Percentiles rank a stretch among this genome's conserved stretches.
phyloP scores from a whole-genome alignment of 2,329 filamentous ascomycete species.

The Cylindrodendrum hubeiense region DNA sequence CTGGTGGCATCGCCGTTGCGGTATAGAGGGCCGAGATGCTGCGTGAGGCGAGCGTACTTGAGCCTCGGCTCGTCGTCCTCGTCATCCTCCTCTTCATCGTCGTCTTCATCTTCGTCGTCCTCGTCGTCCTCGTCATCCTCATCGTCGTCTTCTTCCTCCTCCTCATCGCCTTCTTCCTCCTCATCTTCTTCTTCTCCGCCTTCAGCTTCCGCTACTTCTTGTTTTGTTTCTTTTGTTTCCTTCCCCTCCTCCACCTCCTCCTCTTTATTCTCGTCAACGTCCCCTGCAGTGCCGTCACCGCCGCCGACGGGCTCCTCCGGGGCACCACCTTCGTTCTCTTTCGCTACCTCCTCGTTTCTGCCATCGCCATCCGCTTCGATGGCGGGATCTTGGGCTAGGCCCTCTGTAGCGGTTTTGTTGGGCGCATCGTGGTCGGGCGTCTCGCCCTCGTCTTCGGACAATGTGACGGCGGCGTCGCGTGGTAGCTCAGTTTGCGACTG shows the following conservation, averaged over 20 bases:
- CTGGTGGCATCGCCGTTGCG: conserved; percentile 96
- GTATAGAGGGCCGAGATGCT: conserved; percentile 83
- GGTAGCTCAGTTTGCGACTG: conserved; percentile 33
- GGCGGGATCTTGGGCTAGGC: neutral
- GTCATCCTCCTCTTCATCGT: conserved; percentile 81
- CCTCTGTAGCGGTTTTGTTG: neutral
- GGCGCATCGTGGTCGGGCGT: conserved; percentile 9
- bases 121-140: conserved; percentile 53
- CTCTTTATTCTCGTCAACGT: conserved; percentile 28
- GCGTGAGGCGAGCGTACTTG: conserved; percentile 91
- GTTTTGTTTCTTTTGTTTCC: conserved; percentile 35
- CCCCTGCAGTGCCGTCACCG: neutral
- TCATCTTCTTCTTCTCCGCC: conserved; percentile 36
- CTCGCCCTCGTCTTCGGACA: conserved; percentile 17
- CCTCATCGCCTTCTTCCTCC: conserved; percentile 31
- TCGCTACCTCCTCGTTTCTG: conserved; percentile 52
- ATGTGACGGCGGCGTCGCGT: conserved; percentile 27
- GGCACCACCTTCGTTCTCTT: conserved; percentile 56
- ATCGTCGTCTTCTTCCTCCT: conserved; percentile 39
- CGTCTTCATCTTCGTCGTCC: conserved; percentile 66
- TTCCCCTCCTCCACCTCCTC: conserved; percentile 28
- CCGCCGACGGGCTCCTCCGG: neutral
- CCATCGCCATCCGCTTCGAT: conserved; percentile 21
- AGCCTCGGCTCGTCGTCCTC: conserved; percentile 95
- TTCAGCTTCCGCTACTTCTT: conserved; percentile 34